Evolutionary conservation across 768 basidiomycete species (phyloP), one percentile per base, ranked within the genome.

Genomic region (Chlorophyllum brunneum): DNA sequence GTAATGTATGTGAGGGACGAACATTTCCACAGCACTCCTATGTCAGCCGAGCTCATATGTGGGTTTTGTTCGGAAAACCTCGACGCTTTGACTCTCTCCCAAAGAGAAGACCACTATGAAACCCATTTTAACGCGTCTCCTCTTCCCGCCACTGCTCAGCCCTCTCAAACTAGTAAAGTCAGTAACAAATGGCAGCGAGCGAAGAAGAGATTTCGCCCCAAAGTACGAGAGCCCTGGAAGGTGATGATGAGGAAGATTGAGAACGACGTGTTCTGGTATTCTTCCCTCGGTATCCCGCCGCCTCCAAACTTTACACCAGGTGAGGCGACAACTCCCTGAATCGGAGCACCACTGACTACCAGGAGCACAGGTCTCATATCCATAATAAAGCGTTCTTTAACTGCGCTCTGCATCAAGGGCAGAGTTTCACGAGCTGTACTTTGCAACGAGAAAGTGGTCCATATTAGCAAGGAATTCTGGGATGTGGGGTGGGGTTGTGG

Each of bases 401-500:
- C 71, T 46, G 73, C 70, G 51, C 77, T 78, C 4, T 76, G 85
- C 58, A 65, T 63, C 6, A 76, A 72, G 48, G 82, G 81, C 2
- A 55, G 59, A 20, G 82, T 76, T 5, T 63, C 69, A 10, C 73
- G 79, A 24, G 88, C 85, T 1, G 79, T 77, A 8, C 69, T 93
- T 44, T 90, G 90, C 60, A 73, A 77, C 52, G 81, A 82, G 13
- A 67, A 68, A 31, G 75, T 78, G 1, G 83, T 88, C 2, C 82
- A 89, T 60, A 71, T 88, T 44, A 59, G 61, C 15, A 68, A 70
- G 29, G 83, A 87, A 62, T 7, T 52, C 0, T 89, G 84, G 76
- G 90, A 93, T 61, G 56, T 57, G 8, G 46, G 51, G 1, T 93
- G 89, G 89, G 89, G 89, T 11, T 88, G 86, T 58, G 87, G 85